Evolutionary conservation across 2,329 filamentous ascomycete species (phyloP).

Genomic region (Didymella keratinophila): DNA sequence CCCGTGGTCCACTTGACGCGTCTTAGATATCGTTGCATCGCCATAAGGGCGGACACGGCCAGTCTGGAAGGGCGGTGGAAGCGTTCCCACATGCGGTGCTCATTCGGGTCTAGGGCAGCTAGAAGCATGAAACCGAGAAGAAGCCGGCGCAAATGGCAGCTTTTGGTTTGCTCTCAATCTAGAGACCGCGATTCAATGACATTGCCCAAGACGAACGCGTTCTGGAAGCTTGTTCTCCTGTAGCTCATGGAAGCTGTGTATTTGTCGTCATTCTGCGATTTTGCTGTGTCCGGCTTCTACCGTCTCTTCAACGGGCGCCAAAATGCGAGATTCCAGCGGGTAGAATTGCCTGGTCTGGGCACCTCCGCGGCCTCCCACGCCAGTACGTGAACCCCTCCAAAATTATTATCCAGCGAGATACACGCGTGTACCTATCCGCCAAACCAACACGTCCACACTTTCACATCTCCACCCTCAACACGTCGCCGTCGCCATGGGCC

Average conservation of each 20-base stretch:
- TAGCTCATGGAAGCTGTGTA: neutral
- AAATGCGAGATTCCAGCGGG: slow-evolving; percentile 13
- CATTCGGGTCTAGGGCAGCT: neutral
- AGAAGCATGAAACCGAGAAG: neutral
- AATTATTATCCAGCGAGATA: slow-evolving; percentile 12
- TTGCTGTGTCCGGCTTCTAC: neutral
- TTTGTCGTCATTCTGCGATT: neutral
- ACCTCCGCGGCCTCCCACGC: neutral
- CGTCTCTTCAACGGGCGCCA: neutral
- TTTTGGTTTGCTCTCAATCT: neutral
- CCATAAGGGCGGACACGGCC: slow-evolving; percentile 6
- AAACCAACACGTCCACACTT: neutral
- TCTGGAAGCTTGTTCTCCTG: neutral
- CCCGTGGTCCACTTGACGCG: slow-evolving; percentile 5
- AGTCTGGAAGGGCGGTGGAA: slow-evolving; percentile 17
- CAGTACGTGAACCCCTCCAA: slow-evolving; percentile 15
- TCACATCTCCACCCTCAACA: neutral
- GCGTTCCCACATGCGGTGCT: slow-evolving; percentile 12
- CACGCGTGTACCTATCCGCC: neutral
- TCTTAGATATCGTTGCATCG: neutral
- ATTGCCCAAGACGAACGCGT: no score
- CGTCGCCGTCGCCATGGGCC: slow-evolving; percentile 63
- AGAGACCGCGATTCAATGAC: neutral
- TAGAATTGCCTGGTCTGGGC: slow-evolving; percentile 17
- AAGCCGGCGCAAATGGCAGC: neutral